Evolutionary conservation across 148 eudicot genomes (phyloP), one percentile per base, ranked within the genome.

Genomic region (Chenopodium berlandieri): DNA sequence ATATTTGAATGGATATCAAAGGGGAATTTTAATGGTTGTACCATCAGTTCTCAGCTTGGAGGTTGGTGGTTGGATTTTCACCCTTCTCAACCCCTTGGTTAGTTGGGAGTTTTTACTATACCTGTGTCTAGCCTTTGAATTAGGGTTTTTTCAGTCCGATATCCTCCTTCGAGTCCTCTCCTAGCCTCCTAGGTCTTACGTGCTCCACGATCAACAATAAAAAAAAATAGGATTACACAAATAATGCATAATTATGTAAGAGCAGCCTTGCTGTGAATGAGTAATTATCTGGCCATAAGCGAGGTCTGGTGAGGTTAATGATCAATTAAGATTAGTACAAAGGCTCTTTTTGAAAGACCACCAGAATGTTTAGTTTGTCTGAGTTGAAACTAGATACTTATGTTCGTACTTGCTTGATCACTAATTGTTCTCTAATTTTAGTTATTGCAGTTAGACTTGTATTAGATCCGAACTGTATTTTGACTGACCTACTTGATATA

Each of bases 251-350:
- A 31, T 34, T 4, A 1, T 69, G 9, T 1, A 32, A 69, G 73
- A 32, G 9, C 73, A 32, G 37, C 20, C 14, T 32, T 13, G 16
- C 44, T 32, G 22, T 5, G 32, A 69, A 34, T 66, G 19, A 32
- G 23, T 71, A 71, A 31, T 37, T 71, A 71, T 19, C 23, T 4
- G 2, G n/a, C 72, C 32, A 32, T 16, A 6, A 14, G 72, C 19
- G 9, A 32, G 72, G 72, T 32, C 72, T 69, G 46, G 73, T 69
- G 73, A 4, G 47, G 20, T 69, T 32, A 23, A 71, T 40, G 2
- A 31, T n/a, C 48, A 12, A 71, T 69, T 69, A 22, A 69, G 72
- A 69, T 69, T 69, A 32, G 72, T 69, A 71, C 3, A 22, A 71
- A 44, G 14, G 5, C 1, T 56, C 6, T 16, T 70, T 22, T 20